phyloP scores from a whole-genome alignment of 371 early-diverging fungal genomes.

The Lichtheimia hyalospora region DNA sequence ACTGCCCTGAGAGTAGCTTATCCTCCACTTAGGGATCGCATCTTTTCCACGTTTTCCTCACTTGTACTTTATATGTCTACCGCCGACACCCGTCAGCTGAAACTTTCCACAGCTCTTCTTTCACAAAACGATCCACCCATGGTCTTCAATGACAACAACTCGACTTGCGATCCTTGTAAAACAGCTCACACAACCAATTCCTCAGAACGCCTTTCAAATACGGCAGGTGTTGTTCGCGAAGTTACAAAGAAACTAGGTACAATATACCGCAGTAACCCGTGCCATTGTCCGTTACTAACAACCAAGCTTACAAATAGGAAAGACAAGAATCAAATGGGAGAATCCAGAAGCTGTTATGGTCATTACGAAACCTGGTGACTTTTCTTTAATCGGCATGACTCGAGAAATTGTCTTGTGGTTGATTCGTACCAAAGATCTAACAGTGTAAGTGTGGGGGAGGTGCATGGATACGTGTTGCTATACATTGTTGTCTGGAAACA shows the following conservation, averaged over 20 bases:
- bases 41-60: too few species aligned
- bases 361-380: constrained; percentile 89
- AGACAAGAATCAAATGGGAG: constrained; percentile 63
- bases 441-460: constrained; percentile 46
- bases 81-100: too few species aligned
- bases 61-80: too few species aligned
- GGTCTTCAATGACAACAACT: too few species aligned
- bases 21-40: too few species aligned
- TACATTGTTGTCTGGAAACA: too few species aligned
- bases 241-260: constrained; percentile 41
- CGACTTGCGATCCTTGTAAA: too few species aligned
- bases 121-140: too few species aligned
- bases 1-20: too few species aligned
- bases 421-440: constrained; percentile 59
- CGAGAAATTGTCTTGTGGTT: constrained; percentile 83
- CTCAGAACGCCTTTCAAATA: constrained; percentile 28
- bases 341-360: constrained; percentile 76
- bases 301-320: constrained; percentile 21
- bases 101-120: too few species aligned
- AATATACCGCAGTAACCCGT: not conserved
- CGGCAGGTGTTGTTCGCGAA: constrained; percentile 46
- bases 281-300: not conserved
- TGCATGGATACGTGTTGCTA: too few species aligned
- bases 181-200: not conserved
- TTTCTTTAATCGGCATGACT: constrained; percentile 72